Conservation (phyloP, 768 basidiomycete species). For the Hericium alpestre region DNA sequence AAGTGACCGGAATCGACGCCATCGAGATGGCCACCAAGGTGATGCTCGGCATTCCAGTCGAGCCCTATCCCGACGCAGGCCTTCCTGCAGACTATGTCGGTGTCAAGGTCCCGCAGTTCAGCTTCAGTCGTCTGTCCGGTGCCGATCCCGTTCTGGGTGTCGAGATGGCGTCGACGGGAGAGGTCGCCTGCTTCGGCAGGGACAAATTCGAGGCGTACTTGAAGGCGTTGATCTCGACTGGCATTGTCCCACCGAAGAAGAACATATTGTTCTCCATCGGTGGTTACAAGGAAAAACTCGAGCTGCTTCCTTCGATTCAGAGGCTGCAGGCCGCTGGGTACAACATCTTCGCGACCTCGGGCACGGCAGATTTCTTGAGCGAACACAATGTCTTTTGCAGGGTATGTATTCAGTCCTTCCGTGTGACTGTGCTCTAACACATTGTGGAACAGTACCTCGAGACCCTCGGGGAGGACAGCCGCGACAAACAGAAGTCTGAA, state of each 20-base stretch:
- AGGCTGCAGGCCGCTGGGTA: slow-evolving; percentile 90
- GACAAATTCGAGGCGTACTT: slow-evolving; percentile 98
- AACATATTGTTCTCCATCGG: slow-evolving; percentile 96
- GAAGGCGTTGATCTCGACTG: slow-evolving; percentile 94
- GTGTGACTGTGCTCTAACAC: neutral
- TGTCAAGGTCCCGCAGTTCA: slow-evolving; percentile 99
- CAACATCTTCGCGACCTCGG: slow-evolving; percentile 93
- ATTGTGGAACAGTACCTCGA: slow-evolving; percentile 63
- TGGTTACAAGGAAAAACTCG: slow-evolving; percentile 94
- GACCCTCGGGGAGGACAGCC: slow-evolving; percentile 65
- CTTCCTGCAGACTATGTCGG: slow-evolving; percentile 92
- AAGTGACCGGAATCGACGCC: slow-evolving; percentile 94
- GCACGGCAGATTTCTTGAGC: slow-evolving; percentile 94
- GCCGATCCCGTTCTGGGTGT: slow-evolving; percentile 97
- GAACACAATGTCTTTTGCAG: slow-evolving; percentile 44
- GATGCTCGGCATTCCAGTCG: slow-evolving; percentile 86
- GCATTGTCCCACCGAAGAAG: slow-evolving; percentile 90
- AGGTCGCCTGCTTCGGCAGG: slow-evolving; percentile 95
- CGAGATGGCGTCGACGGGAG: slow-evolving; percentile 99
- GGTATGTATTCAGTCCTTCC: neutral
- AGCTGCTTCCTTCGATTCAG: slow-evolving; percentile 90
- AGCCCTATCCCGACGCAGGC: slow-evolving; percentile 80
- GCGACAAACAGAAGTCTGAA: slow-evolving; percentile 83
- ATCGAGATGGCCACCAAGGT: slow-evolving; percentile 99
- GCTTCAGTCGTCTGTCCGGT: slow-evolving; percentile 90